These are phyloP conservation scores for Chrysanthemum makinoi DNA, from an alignment of 129 eudicot genomes.

Conservation along the genomic window DNA sequence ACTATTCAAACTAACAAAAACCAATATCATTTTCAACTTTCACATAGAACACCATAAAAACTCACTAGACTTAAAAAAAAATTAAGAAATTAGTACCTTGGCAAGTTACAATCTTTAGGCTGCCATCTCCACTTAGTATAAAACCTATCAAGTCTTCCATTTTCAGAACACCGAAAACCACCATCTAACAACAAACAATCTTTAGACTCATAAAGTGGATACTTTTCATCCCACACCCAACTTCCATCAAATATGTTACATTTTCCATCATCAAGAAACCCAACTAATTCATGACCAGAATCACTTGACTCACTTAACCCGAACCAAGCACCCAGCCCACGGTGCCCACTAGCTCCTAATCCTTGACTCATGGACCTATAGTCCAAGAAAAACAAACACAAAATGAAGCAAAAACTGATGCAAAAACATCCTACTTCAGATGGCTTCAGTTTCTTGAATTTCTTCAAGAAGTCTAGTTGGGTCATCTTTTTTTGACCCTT, in stretches of 20 bases:
- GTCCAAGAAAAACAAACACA: conserved; percentile 53
- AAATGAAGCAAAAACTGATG: conserved; percentile 41
- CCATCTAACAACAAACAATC: conserved; percentile 75
- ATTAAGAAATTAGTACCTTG: conserved; percentile 48
- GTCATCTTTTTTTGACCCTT: conserved; percentile 35
- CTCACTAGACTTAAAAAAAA: neutral
- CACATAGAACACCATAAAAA: conserved; percentile 6
- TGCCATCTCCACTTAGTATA: conserved; percentile 95
- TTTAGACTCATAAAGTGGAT: conserved; percentile 67
- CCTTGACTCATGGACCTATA: conserved; percentile 40
- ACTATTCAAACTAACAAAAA: neutral
- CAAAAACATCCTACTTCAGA: conserved; percentile 59
- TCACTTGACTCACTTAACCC: conserved; percentile 32
- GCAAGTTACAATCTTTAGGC: conserved; percentile 78
- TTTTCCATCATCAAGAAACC: conserved; percentile 53
- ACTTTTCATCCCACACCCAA: conserved; percentile 88
- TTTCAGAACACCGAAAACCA: conserved; percentile 79
- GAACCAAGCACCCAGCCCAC: conserved; percentile 44
- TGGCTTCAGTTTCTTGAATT: conserved; percentile 55
- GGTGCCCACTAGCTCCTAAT: conserved; percentile 28
- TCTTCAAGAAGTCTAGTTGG: conserved; percentile 68
- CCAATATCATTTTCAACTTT: neutral
- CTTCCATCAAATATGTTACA: conserved; percentile 71
- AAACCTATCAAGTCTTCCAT: conserved; percentile 64
- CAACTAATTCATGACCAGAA: conserved; percentile 30